Evolutionary conservation across 2,329 filamentous ascomycete genomes (phyloP), one percentile per base, ranked within the genome.

Genomic region (Kalaharituber pfeilii): DNA sequence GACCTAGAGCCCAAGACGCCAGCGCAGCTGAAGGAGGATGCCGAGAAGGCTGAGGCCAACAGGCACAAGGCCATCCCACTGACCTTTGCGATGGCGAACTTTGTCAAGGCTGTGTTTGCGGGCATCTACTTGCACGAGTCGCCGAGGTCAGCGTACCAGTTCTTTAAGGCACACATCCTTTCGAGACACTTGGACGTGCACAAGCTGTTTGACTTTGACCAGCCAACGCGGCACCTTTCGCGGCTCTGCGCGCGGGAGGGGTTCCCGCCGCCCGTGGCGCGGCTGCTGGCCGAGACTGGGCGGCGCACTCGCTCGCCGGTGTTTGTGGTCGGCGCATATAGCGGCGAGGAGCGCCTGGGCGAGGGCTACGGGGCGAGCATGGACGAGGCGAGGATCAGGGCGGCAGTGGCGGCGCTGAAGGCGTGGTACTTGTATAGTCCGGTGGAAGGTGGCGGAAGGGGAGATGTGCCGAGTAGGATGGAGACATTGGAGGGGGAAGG

Each of bases 381-480:
- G 54, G 75, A 86, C 61, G 78, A 86, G 64, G 89, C 84, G 28
- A 79, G 86, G 59, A 75, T 78, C 59, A 78, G 85, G 67, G 91
- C 91, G 20, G 80, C 85, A 33, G 88, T 93, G 65, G 81, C 83
- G 59, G 81, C 87, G 18, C 73, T 98, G 65, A 94, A 94, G 74
- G 76, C 82, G 5, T 98, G 91, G 91, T 98, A 98, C 69, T 73
- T 98, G 52, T 98, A 98, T 72, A 88, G 81, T 67, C 89, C 91
- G 1, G 66, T 29, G 67, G 30, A 24, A 8, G 64, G 63, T 11
- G 57, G 60, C 24, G 58, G 63, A 51, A 58, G 73, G 24, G 68
- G 72, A 5, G 70, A 70, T 28, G 65, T 76, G 53, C 75, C 76
- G 25, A 76, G 72, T 60, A 73, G 73, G 58, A 71, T 66, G 59